A percentile compares a stretch with the other conserved stretches of the same genome.
Conservation (phyloP, 495 filamentous ascomycete genomes). For the Choiromyces venosus region DNA sequence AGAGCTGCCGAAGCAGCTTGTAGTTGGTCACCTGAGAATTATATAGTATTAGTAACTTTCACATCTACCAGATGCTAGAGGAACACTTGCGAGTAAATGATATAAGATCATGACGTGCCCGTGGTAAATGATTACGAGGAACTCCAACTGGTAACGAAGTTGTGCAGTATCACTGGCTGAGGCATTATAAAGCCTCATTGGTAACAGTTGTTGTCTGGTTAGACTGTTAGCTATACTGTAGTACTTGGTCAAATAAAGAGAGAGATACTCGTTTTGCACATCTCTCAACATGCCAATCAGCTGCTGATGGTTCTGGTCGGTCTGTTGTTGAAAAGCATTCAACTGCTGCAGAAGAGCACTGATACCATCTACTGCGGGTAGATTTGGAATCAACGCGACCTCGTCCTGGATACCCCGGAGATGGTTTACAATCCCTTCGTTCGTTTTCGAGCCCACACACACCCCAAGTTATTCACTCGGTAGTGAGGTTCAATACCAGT, state of each 20-base stretch:
- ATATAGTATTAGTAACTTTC: conserved; percentile 9
- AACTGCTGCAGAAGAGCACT: conserved; percentile 6
- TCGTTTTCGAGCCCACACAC: no score
- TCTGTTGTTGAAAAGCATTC: conserved; percentile 4
- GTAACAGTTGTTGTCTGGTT: conserved; percentile 19
- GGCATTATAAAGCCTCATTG: conserved; percentile 16
- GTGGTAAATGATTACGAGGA: conserved; percentile 10
- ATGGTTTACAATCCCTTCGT: no score
- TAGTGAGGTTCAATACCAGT: no score
- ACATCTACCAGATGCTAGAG: conserved; percentile 9
- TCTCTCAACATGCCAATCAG: conserved; percentile 12
- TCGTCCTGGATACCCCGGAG: conserved; percentile 5
- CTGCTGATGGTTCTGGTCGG: conserved; percentile 14
- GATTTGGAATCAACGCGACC: conserved; percentile 13
- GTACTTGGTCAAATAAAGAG: conserved; percentile 21
- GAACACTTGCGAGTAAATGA: conserved; percentile 8
- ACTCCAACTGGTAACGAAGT: conserved; percentile 16
- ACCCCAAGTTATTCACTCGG: no score
- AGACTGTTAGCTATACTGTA: conserved; percentile 18
- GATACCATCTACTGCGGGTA: conserved; percentile 12
- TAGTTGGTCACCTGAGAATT: conserved; percentile 4
- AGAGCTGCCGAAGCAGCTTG: background rate
- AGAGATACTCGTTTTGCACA: conserved; percentile 25
- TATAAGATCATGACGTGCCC: background rate
- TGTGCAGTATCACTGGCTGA: conserved; percentile 14